phyloP scores from a whole-genome alignment of 768 basidiomycete genomes.

The Agrocybe chaxingu region DNA sequence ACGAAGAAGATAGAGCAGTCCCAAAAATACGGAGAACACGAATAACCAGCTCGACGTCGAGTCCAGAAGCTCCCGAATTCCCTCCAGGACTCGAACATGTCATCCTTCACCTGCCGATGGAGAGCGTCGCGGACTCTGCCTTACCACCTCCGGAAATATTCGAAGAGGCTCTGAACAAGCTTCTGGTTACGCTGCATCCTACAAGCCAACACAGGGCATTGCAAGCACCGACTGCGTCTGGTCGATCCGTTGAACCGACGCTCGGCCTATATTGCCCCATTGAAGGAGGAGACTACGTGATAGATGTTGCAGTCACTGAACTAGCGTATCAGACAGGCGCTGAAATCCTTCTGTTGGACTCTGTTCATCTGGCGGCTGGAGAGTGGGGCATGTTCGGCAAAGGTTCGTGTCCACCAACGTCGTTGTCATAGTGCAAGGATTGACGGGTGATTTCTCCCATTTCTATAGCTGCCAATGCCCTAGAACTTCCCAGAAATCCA shows the following conservation, averaged over 20 bases:
- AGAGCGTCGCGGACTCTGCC: slow-evolving; percentile 29
- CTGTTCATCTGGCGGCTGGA: slow-evolving; percentile 83
- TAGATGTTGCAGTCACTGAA: slow-evolving; percentile 77
- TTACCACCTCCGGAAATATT: slow-evolving; percentile 76
- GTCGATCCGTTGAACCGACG: slow-evolving; percentile 67
- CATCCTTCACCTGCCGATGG: slow-evolving; percentile 63
- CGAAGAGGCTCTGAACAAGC: slow-evolving; percentile 70
- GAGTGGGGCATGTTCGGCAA: slow-evolving; percentile 84
- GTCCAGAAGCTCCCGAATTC: slow-evolving; percentile 41
- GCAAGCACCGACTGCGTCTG: slow-evolving; percentile 36
- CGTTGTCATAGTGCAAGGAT: neutral
- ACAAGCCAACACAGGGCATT: slow-evolving; percentile 75
- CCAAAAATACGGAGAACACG: slow-evolving; percentile 37
- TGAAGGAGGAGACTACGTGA: slow-evolving; percentile 77
- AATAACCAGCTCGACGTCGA: slow-evolving; percentile 19
- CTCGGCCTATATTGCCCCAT: slow-evolving; percentile 87
- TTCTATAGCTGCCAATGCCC: slow-evolving; percentile 57
- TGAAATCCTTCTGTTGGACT: slow-evolving; percentile 83
- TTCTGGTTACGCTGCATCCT: slow-evolving; percentile 76
- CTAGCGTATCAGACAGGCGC: slow-evolving; percentile 69
- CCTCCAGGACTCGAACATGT: slow-evolving; percentile 45
- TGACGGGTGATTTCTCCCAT: neutral
- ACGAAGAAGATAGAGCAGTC: slow-evolving; percentile 29
- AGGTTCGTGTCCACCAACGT: slow-evolving; percentile 37
- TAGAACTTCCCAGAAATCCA: slow-evolving; percentile 72